Evolutionary conservation across 257 asterid genomes (phyloP), one percentile per base, ranked within the genome.

Genomic region (Nicotiana tabacum): DNA sequence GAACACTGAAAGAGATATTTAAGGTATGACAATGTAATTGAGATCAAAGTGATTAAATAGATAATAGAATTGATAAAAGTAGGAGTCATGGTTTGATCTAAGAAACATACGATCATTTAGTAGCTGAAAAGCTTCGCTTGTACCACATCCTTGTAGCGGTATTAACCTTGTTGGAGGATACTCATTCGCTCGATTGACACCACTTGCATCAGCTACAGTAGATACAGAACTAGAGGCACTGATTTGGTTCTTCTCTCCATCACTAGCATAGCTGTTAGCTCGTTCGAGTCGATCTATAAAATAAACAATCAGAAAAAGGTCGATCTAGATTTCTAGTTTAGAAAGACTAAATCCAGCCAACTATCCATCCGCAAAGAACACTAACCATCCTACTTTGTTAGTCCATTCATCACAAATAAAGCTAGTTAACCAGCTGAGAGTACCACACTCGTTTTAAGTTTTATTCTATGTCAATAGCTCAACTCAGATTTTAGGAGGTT

Each of bases 101-200:
- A 37, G 77, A 62, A 51, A 74, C 95, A 82, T 90, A 95, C 98
- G 97, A 79, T 89, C 91, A 88, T 88, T 91, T 83, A 91, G 77
- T 77, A 92, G 92, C 89, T 91, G 96, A 81, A 86, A 85, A 82
- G 97, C 97, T 78, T 93, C 97, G 80, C 95, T 90, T 86, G 88
- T 88, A 72, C 85, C 83, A 84, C 97, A 94, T 66, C 97, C 98
- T 15, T 87, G 90, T 62, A 94, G 82, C 39, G 94, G 90, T 78
- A 93, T 92, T 79, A 92, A 86, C 87, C 88, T 87, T 32, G 84
- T 79, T 51, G 89, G 88, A 81, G 76, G 82, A 84, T 82, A 83
- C 69, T 91, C 94, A 85, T 83, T 83, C 70, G 83, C 82, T 58
- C 88, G 92, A 85, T 80, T 74, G 85, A 85, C 82, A 81, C 87